phyloP scores from a whole-genome alignment of 208 protist species.

The Zelonia costaricensis region DNA sequence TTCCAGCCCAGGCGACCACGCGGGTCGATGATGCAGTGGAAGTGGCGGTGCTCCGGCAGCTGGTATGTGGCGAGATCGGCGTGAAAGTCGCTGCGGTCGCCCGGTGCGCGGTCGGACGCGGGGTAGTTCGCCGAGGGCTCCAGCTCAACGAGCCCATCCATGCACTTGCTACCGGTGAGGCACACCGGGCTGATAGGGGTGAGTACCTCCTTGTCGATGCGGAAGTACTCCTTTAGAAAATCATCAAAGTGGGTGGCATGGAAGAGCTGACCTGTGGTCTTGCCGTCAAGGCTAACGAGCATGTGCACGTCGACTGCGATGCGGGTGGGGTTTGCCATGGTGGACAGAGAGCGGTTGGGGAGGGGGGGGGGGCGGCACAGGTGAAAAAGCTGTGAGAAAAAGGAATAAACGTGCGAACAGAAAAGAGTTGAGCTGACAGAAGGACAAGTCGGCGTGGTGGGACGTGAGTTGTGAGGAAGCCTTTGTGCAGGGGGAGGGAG shows the following conservation, averaged over 20 bases:
- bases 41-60: conserved; percentile 9
- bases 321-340: background rate
- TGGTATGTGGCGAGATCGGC: conserved; percentile 14
- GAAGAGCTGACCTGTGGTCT: conserved; percentile 7
- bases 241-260: background rate
- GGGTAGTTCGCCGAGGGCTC: conserved; percentile 10
- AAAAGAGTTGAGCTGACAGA: too few species aligned
- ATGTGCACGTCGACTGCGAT: conserved; percentile 1
- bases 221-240: conserved; percentile 4
- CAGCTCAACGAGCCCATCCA: conserved; percentile 3
- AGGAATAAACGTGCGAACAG: too few species aligned
- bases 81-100: conserved; percentile 23
- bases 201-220: conserved; percentile 15
- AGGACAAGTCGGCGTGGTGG: too few species aligned
- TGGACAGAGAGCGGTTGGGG: too few species aligned
- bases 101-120: background rate
- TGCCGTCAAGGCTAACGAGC: conserved; percentile 9
- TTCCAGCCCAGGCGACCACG: conserved; percentile 15
- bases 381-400: background rate
- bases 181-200: conserved; percentile 9
- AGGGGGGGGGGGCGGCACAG: background rate
- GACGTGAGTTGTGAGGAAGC: too few species aligned
- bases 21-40: conserved; percentile 20
- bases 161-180: conserved; percentile 16
- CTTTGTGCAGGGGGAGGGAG: too few species aligned